These are phyloP conservation scores for Hericium coralloides DNA, from an alignment of 768 basidiomycete species.

Conservation along the genomic window DNA sequence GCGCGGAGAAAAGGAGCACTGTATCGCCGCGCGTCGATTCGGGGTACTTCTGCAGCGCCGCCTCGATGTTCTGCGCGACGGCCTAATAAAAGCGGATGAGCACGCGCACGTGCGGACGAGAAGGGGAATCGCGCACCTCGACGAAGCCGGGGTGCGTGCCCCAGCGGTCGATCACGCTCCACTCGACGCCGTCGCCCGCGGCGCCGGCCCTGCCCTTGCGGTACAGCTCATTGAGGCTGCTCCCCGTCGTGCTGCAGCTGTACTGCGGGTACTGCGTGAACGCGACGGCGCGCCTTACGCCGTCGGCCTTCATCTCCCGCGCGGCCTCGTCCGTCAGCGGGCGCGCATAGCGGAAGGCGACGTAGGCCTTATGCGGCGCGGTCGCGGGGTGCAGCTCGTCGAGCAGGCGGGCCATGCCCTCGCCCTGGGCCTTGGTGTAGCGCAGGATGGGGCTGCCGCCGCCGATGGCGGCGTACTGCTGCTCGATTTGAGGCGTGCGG, in stretches of 20 bases:
- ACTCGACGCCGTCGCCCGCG: conserved; percentile 62
- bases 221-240: conserved; percentile 90
- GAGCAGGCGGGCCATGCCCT: conserved; percentile 80
- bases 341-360: conserved; percentile 89
- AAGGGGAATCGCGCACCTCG: conserved; percentile 50
- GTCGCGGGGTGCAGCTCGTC: conserved; percentile 92
- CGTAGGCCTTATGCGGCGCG: conserved; percentile 93
- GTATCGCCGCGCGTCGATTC: conserved; percentile 60
- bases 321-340: conserved; percentile 83
- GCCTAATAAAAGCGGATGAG: conserved; percentile 42
- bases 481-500: conserved; percentile 86
- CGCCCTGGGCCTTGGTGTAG: conserved; percentile 85
- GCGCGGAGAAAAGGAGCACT: conserved; percentile 91
- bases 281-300: conserved; percentile 86
- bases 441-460: conserved; percentile 93
- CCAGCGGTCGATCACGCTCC: conserved; percentile 99
- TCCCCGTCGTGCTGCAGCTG: conserved; percentile 96
- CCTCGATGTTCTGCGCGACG: conserved; percentile 81
- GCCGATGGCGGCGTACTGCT: conserved; percentile 91
- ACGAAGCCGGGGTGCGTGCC: conserved; percentile 91
- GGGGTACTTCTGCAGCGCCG: conserved; percentile 72
- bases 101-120: not conserved
- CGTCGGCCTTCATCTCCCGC: conserved; percentile 79
- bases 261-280: conserved; percentile 99
- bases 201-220: conserved; percentile 47